Percentiles rank a stretch among this genome's conserved stretches.
These are phyloP conservation scores for Scopulariopsis brevicaulis DNA, from an alignment of 2,329 filamentous ascomycete genomes.

Conservation along the genomic window DNA sequence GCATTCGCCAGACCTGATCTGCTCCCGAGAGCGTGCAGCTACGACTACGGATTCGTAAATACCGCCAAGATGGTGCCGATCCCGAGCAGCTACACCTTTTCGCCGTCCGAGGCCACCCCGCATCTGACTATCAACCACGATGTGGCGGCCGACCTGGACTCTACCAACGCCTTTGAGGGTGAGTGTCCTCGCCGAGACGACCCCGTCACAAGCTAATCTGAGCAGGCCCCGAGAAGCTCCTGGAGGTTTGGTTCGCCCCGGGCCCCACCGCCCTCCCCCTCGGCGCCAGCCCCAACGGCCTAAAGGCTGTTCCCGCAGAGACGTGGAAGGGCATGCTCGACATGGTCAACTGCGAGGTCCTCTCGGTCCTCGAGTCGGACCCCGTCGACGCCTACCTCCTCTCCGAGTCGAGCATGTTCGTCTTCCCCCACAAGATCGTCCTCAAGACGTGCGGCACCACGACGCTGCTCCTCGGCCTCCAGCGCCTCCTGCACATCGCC, in stretches of 20 bases:
- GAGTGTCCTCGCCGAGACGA: slow-evolving; percentile 9
- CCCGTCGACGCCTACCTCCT: slow-evolving; percentile 93
- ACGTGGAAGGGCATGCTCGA: slow-evolving; percentile 96
- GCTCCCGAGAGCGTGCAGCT: background rate
- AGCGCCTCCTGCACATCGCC: slow-evolving; percentile 86
- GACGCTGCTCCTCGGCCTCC: slow-evolving; percentile 79
- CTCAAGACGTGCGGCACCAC: slow-evolving; percentile 98
- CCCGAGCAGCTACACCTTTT: slow-evolving; percentile 70
- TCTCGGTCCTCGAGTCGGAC: slow-evolving; percentile 87
- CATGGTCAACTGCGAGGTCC: slow-evolving; percentile 94
- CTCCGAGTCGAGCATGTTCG: slow-evolving; percentile 99
- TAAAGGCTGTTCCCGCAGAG: slow-evolving; percentile 76
- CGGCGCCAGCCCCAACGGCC: slow-evolving; percentile 58
- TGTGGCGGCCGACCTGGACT: slow-evolving; percentile 86
- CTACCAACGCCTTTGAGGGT: slow-evolving; percentile 93
- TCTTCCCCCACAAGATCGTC: slow-evolving; percentile 98
- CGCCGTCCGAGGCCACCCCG: slow-evolving; percentile 71
- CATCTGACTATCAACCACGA: slow-evolving; percentile 95
- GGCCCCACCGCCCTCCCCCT: slow-evolving; percentile 62
- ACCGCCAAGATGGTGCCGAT: slow-evolving; percentile 73
- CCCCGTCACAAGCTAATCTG: background rate
- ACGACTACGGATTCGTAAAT: slow-evolving; percentile 9
- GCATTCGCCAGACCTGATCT: background rate
- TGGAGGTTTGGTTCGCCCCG: slow-evolving; percentile 96
- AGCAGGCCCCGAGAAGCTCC: slow-evolving; percentile 85